These are phyloP conservation scores for Amphicarpaea edgeworthii DNA, from an alignment of 306 rosid genomes.

Conservation along the genomic window DNA sequence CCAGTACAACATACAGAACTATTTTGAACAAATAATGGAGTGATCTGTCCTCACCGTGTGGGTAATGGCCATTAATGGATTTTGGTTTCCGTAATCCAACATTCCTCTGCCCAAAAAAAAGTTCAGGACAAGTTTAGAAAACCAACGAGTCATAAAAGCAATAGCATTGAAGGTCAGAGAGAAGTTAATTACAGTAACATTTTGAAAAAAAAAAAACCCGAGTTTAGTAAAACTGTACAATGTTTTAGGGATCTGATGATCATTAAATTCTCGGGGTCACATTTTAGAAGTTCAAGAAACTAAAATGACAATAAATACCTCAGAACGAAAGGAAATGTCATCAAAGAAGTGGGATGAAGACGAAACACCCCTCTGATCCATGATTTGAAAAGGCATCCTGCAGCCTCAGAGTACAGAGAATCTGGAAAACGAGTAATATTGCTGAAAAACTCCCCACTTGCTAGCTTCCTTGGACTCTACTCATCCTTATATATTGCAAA, in stretches of 20 bases:
- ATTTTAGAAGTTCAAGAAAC: background rate
- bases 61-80: slow-evolving; percentile 50
- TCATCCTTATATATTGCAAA: slow-evolving; percentile 48
- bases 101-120: slow-evolving; percentile 56
- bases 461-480: slow-evolving; percentile 25
- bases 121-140: slow-evolving; percentile 45
- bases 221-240: slow-evolving; percentile 6
- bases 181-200: background rate
- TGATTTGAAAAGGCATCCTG: slow-evolving; percentile 73
- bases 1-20: slow-evolving; percentile 12
- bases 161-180: slow-evolving; percentile 13
- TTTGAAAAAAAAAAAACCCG: slow-evolving; percentile 15
- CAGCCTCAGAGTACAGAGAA: slow-evolving; percentile 46
- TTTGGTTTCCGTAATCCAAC: slow-evolving; percentile 59
- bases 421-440: slow-evolving; percentile 30
- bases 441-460: slow-evolving; percentile 39
- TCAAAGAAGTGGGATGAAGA: slow-evolving; percentile 63
- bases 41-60: slow-evolving; percentile 58
- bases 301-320: slow-evolving; percentile 52
- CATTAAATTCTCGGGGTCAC: slow-evolving; percentile 28
- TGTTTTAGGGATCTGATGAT: slow-evolving; percentile 6
- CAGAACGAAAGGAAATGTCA: slow-evolving; percentile 59
- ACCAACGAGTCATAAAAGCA: slow-evolving; percentile 32
- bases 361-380: slow-evolving; percentile 67
- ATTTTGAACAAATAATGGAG: background rate